Base-by-base conservation (phyloP, 2,329 filamentous ascomycete genomes). In the Colletotrichum sp. region DNA sequence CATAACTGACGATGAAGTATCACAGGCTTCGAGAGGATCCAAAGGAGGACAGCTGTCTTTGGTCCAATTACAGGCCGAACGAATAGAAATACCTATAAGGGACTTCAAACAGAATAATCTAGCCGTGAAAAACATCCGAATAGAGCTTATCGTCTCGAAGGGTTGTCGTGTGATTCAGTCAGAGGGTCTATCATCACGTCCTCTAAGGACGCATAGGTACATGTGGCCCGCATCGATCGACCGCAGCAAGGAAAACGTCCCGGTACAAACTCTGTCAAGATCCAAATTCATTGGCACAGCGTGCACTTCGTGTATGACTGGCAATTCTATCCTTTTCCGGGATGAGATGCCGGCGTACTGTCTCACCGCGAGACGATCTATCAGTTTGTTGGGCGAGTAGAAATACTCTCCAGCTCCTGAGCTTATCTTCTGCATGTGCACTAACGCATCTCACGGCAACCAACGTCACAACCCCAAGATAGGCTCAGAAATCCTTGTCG, bases 71-170 rank as follows among this genome's bases (percentile, higher is more conserved):
- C n/a, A 52, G 3, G 18, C 10, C 43, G 10, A 52, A 21, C n/a
- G 43, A 13, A 52, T 52, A n/a, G 12, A 21, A 21, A 52, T 52
- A 21, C n/a, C 43, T 52, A 52, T 52, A 52, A 21, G 18, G 43
- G 43, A 13, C 0, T 52, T 7, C 3, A 13, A 21, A 21, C 9
- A 13, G 3, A 2, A 12, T 13, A 21, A 13, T 2, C 6, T 13
- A 21, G n/a, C 3, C 43, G 43, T 52, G 12, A 52, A 52, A 52
- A 7, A 4, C 43, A 52, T 52, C 10, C 43, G 12, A 52, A 21
- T 52, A 1, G n/a, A 52, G 43, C 43, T 52, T 52, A 52, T 52
- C 43, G 6, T 52, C 43, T 21, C 43, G 43, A 52, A 21, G 18
- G 3, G 43, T 21, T 52, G n/a, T 52, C 43, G n/a, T 18, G 43